Evolutionary conservation across 176 grass and related monocot genomes (phyloP), one percentile per base, ranked within the genome.

Genomic region (Thalia dealbata): DNA sequence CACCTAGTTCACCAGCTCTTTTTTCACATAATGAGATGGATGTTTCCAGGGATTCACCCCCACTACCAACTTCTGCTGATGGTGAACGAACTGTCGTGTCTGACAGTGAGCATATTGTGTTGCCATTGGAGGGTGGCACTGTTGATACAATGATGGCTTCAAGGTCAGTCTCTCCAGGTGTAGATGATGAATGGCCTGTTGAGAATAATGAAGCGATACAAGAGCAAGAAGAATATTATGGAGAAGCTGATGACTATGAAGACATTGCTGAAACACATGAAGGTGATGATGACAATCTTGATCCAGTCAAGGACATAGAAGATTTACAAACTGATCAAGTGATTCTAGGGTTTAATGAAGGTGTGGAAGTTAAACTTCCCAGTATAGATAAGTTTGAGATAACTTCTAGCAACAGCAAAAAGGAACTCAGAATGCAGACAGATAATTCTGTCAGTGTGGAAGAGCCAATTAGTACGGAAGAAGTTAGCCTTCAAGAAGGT

Each of bases 11-110:
- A 44, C 95, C 95, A 27, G 75, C 79, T 61, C 84, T 89, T 77
- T 69, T 90, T 80, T 92, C 85, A 30, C 95, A 97, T 76, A 83
- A 97, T 32, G 95, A 97, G 59, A 92, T 97, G 83, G 95, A 97
- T 91, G 89, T 96, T 74, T 87, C 82, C 71, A 84, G 89, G 22
- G 93, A 96, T 85, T 88, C 91, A 26, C 95, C 95, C 43, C 90
- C 83, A 60, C 82, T 92, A 23, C 95, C 90, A 68, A 90, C 90
- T 78, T 97, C 95, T 79, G 90, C 95, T 86, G 95, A 97, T 82
- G 86, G 86, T 70, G 86, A 92, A 7, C 86, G 76, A 29, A 88
- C 85, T 56, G 74, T 86, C 43, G 78, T 84, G 14, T 97, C 85
- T 71, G 87, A 92, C 23, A 91, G 81, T 25, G 83, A 91, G 35